These are phyloP conservation scores for Lyophyllum shimeji DNA, from an alignment of 768 basidiomycete species.

Conservation along the genomic window DNA sequence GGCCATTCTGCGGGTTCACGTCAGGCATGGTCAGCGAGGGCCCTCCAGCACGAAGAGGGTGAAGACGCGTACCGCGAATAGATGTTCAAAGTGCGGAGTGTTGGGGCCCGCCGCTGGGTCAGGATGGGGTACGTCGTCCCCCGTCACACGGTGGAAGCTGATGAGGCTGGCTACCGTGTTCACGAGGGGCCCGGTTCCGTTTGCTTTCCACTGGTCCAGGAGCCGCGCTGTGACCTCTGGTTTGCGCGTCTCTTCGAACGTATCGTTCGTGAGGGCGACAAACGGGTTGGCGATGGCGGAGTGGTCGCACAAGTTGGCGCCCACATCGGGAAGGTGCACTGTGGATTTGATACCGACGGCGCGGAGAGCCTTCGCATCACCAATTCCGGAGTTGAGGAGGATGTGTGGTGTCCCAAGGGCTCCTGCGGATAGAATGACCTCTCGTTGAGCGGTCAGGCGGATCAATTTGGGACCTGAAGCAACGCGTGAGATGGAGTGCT, in stretches of 20 bases:
- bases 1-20: constrained; percentile 12
- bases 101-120: constrained; percentile 31
- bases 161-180: constrained; percentile 20
- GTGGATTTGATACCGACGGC: constrained; percentile 11
- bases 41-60: not conserved
- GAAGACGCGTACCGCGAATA: constrained; percentile 21
- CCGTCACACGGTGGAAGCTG: constrained; percentile 28
- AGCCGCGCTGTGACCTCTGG: constrained; percentile 7
- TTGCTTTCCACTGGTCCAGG: constrained; percentile 20
- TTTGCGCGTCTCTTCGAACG: constrained; percentile 17
- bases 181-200: constrained; percentile 24
- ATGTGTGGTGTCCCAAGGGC: constrained; percentile 27
- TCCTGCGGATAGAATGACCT: constrained; percentile 31
- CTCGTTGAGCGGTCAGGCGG: constrained; percentile 22
- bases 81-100: constrained; percentile 29
- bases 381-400: constrained; percentile 17
- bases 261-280: constrained; percentile 12
- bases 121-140: constrained; percentile 13
- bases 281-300: constrained; percentile 12
- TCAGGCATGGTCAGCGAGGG: not conserved
- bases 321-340: constrained; percentile 21
- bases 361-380: constrained; percentile 9
- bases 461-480: not conserved
- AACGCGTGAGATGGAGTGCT: not conserved
- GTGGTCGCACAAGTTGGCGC: constrained; percentile 23